Base-by-base conservation (phyloP, 495 filamentous ascomycete species). In the Podospora tetraspora region DNA sequence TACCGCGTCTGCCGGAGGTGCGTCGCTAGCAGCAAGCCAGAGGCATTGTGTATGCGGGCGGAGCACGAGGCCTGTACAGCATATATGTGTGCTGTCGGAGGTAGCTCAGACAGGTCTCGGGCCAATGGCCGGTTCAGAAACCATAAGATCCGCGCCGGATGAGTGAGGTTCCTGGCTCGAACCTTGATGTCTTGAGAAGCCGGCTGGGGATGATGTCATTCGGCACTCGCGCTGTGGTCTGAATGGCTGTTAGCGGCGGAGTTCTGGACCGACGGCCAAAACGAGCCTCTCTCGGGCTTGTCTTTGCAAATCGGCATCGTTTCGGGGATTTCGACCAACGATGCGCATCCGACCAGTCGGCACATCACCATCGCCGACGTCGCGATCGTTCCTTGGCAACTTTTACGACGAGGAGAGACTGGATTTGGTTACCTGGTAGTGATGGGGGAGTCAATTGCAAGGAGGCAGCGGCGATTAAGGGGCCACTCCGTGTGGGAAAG, bases 171-270 rank as follows among this genome's bases (percentile, higher is more conserved):
- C 43, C 43, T 52, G 43, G 43, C 43, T 52, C 19, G 43, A n/a
- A n/a, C 43, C 43, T 52, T 52, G 43, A n/a, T 52, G 43, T 52
- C 43, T 52, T 52, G 43, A 2, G 6, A 19, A 52, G 43, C 16
- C 43, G 43, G 43, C 16, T 12, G 43, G 22, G 27, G 52, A 73
- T 73, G 72, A 73, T 73, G 72, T 73, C 72, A 73, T 73, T 57
- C 57, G 63, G 37, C 68, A 60, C 66, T 59, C 62, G 56, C 66
- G 27, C n/a, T 25, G 57, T 24, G 22, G 32, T 9, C 59, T 16
- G 27, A 29, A 24, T 24, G 19, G 23, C 23, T 60, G 59, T 24
- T 1, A 60, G 59, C 59, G 59, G 22, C 59, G 23, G 27, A 25
- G 25, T 10, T 66, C 52, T 21, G 43, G 7, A 8, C 43, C 43